Evolutionary conservation across 192 early-diverging fungal genomes (phyloP), one percentile per base, ranked within the genome.

Genomic region (Linnemannia schmuckeri): DNA sequence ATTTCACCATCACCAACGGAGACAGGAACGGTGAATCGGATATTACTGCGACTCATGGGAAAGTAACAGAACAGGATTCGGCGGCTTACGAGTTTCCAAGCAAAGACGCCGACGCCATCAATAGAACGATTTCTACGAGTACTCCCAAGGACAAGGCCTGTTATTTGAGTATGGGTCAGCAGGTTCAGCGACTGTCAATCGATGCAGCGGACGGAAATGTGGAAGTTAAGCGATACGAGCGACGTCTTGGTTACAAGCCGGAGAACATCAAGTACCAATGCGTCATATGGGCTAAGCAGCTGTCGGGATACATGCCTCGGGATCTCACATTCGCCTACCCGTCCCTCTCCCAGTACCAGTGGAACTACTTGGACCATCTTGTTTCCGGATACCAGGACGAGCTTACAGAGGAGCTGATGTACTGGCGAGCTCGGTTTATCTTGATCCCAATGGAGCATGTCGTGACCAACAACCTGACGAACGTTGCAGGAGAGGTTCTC

Each of bases 311-410:
- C 82, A 55, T 85, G 66, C 80, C 88, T 1, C 87, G 93, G 41
- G 80, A 75, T 0, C 87, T 96, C 20, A 88, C 78, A 1, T 99
- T 99, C 76, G 74, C 79, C 8, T 98, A 99, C 88, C 94, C 98
- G 22, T 87, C 87, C 17, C 78, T 95, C 30, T 88, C 93, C 6
- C 90, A 94, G 57, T 97, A 98, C 87, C 95, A 96, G 46, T 99
- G 98, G 98, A 99, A 98, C 80, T 96, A 95, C 57, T 89, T 98
- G 38, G 98, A 99, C 88, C 94, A 95, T 73, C 89, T 98, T 38
- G 94, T 98, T n/a, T 91, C 96, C 27, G 98, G 97, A 46, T 95
- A 96, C 76, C 94, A 95, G 80, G 93, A 96, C 38, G 94, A 94
- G 35, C 89, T 97, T 69, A 96, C 92, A 0, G 96, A 97, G 75